Base-by-base conservation (phyloP, 768 basidiomycete genomes). In the Tulasnella sp. region DNA sequence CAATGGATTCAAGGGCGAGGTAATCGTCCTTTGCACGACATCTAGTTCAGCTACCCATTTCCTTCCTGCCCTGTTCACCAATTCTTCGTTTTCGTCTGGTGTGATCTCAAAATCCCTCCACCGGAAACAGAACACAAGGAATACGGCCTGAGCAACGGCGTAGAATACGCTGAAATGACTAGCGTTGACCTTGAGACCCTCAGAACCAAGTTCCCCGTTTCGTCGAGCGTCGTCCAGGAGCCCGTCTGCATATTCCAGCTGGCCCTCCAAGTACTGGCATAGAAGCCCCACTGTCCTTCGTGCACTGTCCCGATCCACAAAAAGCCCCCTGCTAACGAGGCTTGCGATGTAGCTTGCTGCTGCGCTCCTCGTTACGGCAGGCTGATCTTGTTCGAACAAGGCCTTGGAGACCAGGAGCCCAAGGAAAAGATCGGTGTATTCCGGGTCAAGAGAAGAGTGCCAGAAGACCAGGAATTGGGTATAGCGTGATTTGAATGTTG, bases 401-500 rank as follows among this genome's bases (percentile, higher is more conserved):
- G 96, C 95, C 79, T 94, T 92, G 10, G 93, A 93, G 61, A 98
- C 91, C n/a, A 99, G 92, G 82, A 95, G 90, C 48, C 97, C 97
- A 79, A 94, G 93, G 83, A 99, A 98, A 76, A 95, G 88, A 83
- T 99, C 97, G 69, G 92, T 89, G 81, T 95, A 98, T 79, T 94
- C 91, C 2, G 92, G 87, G 81, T 95, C 91, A 74, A 97, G 91
- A 0, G 97, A 98, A 29, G 96, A 89, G 82, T 92, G 95, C 91
- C 95, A 98, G 87, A 99, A 99, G 70, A 99, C 82, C 79, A 99
- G 89, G 85, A 99, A 99, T 82, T 99, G 98, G 18, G 95, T 96
- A 84, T 99, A 98, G 51, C 96, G 93, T 0, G 96, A 98, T 82
- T 96, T 96, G 86, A 98, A 98, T 2, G 98, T 99, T 51, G 91